Evolutionary conservation across 2,329 filamentous ascomycete genomes (phyloP).

Genomic region (Pestalotiopsis sp.): DNA sequence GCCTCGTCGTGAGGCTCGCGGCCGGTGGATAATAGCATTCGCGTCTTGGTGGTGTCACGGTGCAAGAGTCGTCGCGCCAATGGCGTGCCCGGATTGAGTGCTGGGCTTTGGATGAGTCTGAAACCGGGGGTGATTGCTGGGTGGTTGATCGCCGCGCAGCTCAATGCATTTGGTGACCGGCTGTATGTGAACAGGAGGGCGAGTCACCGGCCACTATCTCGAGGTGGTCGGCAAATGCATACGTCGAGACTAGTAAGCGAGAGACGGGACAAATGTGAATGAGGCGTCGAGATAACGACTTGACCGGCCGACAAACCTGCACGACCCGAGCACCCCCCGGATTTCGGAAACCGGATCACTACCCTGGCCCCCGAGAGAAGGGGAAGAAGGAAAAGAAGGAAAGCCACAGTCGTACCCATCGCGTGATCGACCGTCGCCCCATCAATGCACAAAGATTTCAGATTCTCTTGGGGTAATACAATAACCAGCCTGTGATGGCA

Average conservation of each 20-base stretch:
- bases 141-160: conserved; percentile 6
- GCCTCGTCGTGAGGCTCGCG: not conserved
- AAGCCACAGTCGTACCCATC: not conserved
- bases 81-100: not conserved
- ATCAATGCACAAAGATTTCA: not conserved
- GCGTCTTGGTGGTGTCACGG: not conserved
- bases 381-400: not conserved
- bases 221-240: not conserved
- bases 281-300: not conserved
- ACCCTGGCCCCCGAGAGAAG: not conserved
- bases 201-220: not conserved
- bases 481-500: not conserved
- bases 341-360: not conserved
- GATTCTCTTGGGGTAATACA: not conserved
- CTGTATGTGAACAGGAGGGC: not conserved
- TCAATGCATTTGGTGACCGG: not conserved
- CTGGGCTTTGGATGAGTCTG: not conserved
- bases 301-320: not conserved
- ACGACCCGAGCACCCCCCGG: not conserved
- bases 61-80: not conserved
- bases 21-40: not conserved
- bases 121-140: not conserved
- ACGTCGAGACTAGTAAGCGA: not conserved
- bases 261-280: not conserved
- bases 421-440: not conserved